Conservation (phyloP, 768 basidiomycete species). For the Saitozyma podzolica region DNA sequence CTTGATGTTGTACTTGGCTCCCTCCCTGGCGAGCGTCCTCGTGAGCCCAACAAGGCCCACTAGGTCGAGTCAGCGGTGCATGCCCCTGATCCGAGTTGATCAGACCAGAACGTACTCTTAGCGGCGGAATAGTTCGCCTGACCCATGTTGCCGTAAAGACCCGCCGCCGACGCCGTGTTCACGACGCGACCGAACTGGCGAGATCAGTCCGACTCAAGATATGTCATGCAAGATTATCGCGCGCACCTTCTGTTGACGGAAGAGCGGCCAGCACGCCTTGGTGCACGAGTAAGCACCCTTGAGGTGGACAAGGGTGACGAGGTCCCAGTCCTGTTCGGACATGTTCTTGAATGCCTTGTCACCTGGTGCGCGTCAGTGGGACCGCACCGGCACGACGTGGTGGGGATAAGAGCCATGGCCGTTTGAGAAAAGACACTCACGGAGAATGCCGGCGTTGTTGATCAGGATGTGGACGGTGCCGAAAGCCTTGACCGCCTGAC, state of each 20-base stretch:
- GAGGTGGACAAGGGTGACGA: constrained; percentile 82
- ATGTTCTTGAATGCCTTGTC: constrained; percentile 83
- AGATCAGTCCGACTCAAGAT: not conserved
- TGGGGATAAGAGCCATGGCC: not conserved
- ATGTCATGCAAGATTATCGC: not conserved
- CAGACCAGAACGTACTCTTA: constrained; percentile 60
- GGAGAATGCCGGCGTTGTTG: constrained; percentile 90
- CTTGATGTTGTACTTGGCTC: constrained; percentile 85
- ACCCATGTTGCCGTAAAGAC: constrained; percentile 92
- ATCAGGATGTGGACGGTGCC: constrained; percentile 67
- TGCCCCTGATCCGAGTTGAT: not conserved
- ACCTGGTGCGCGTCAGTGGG: constrained; percentile 24
- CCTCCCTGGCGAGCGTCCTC: constrained; percentile 88
- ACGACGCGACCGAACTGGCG: constrained; percentile 81
- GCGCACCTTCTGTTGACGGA: constrained; percentile 60
- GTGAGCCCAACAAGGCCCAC: constrained; percentile 89
- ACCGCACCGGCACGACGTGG: not conserved
- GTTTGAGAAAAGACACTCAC: constrained; percentile 28
- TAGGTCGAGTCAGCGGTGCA: constrained; percentile 16
- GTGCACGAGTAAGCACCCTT: constrained; percentile 91
- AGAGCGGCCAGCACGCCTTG: constrained; percentile 93
- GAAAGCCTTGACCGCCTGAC: constrained; percentile 80
- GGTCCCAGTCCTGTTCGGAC: constrained; percentile 88
- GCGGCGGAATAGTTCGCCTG: constrained; percentile 98
- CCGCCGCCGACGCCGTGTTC: constrained; percentile 93